Evolutionary conservation across 768 basidiomycete genomes (phyloP), one percentile per base, ranked within the genome.

Genomic region (Hemileccinum rubropunctum): DNA sequence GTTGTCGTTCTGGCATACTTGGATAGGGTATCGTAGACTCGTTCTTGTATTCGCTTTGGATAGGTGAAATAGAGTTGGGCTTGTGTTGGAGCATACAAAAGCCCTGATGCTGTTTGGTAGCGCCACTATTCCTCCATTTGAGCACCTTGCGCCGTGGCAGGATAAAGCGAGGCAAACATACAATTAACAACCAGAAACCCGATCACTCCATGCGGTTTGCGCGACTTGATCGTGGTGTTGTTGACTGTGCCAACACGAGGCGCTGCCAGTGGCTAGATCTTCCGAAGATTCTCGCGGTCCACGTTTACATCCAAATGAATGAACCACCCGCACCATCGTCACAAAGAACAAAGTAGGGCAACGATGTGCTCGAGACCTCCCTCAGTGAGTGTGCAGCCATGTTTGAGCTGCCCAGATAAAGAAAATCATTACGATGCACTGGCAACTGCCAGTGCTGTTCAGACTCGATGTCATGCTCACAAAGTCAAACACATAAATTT

Each of bases 1-100:
- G 68, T 28, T 63, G 54, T 58, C 75, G 56, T 40, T 59, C 58
- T 38, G 56, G 58, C 67, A 70, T 68, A 17, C 4, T 32, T 44
- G 7, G 18, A 17, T 21, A 32, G 28, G 8, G 9, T 23, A 27
- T 37, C 35, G 27, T 35, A 11, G 30, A 33, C 12, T 28, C 27
- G n/a, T 26, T 27, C 28, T 8, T 30, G 28, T 30, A 12, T 12
- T 30, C 2, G 28, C 4, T 30, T 30, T 30, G 28, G 28, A 30
- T 9, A 30, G 28, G 36, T 32, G 18, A 26, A 33, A 17, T 11
- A 36, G 4, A 4, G 12, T 37, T 35, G 18, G 12, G 40, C 15
- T 27, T 15, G 39, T 1, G 40, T 48, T 43, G 18, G 27, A 50
- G 32, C 17, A 39, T 39, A 38, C 35, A 9, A 36, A 36, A 36